These are phyloP conservation scores for Xerocomus alliaceus DNA, from an alignment of 1,284 basidiomycete genomes.

Conservation along the genomic window DNA sequence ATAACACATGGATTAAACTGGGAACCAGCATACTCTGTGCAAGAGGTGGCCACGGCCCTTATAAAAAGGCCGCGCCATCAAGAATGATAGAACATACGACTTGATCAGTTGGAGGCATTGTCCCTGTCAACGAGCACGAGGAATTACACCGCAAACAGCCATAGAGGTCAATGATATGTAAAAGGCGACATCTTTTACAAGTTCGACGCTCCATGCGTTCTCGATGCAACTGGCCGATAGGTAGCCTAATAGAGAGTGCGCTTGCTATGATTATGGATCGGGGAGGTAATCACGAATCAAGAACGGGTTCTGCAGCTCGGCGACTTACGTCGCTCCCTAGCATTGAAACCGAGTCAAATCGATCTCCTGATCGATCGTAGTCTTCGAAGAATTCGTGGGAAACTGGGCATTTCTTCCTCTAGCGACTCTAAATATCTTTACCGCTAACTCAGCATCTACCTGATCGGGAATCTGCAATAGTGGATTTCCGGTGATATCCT, in stretches of 20 bases:
- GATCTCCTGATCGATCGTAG: constrained; percentile 60
- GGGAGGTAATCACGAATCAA: constrained; percentile 15
- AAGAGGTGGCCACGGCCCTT: neutral
- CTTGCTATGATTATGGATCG: constrained; percentile 13
- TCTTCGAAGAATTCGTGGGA: constrained; percentile 13
- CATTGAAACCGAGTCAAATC: constrained; percentile 7
- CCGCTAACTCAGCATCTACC: constrained; percentile 39
- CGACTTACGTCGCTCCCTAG: constrained; percentile 3
- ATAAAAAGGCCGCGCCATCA: neutral
- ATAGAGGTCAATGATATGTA: neutral
- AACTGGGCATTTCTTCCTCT: constrained; percentile 7
- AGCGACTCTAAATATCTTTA: constrained; percentile 50
- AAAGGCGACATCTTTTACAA: constrained; percentile 8
- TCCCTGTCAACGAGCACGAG: constrained; percentile 4
- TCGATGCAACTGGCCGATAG: constrained; percentile 1
- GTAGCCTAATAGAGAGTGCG: constrained; percentile 4
- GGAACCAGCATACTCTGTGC: constrained; percentile 9
- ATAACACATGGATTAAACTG: neutral
- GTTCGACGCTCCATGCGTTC: constrained; percentile 2
- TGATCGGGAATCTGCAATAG: constrained; percentile 25
- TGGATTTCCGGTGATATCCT: constrained; percentile 17
- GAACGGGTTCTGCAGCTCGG: neutral
- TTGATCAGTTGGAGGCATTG: neutral
- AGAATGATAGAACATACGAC: neutral
- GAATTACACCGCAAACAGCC: neutral